These are phyloP conservation scores for Taphrina sp. DNA, from an alignment of 1,139 yeast genomes.

Conservation along the genomic window DNA sequence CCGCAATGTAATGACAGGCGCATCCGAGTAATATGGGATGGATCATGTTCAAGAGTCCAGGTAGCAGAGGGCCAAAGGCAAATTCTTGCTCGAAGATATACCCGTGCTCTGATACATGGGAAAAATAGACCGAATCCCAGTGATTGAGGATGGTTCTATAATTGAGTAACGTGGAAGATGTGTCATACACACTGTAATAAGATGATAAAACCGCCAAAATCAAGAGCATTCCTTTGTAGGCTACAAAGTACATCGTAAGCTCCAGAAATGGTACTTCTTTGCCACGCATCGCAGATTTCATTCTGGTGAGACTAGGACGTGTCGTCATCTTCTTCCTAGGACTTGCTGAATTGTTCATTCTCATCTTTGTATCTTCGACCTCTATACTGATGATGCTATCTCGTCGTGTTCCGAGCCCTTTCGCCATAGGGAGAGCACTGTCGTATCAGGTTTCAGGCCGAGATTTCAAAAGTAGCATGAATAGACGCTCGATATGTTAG, in stretches of 20 bases:
- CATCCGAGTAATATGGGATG: slow-evolving; percentile 49
- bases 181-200: slow-evolving; percentile 10
- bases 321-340: too few species aligned
- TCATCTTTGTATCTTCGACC: too few species aligned
- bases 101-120: slow-evolving; percentile 55
- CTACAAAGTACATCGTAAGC: slow-evolving; percentile 4
- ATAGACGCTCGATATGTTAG: too few species aligned
- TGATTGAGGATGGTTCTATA: slow-evolving; percentile 1
- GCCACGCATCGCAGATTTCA: slow-evolving; percentile 29
- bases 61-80: slow-evolving; percentile 84
- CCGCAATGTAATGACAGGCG: slow-evolving; percentile 53
- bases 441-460: too few species aligned
- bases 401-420: too few species aligned
- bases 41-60: slow-evolving; percentile 50
- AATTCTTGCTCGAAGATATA: slow-evolving; percentile 75
- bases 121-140: slow-evolving; percentile 76
- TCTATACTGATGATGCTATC: too few species aligned
- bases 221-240: slow-evolving; percentile 22
- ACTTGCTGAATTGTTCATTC: too few species aligned
- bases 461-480: too few species aligned
- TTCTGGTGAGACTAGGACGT: slow-evolving; percentile 11
- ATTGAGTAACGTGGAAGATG: slow-evolving; percentile 9
- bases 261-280: slow-evolving; percentile 19
- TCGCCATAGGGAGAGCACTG: too few species aligned
- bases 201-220: slow-evolving; percentile 8